Percentiles rank a stretch among this genome's conserved stretches.
Conservation (phyloP, 148 eudicot genomes). For the Rhododendron kiyosumense region DNA sequence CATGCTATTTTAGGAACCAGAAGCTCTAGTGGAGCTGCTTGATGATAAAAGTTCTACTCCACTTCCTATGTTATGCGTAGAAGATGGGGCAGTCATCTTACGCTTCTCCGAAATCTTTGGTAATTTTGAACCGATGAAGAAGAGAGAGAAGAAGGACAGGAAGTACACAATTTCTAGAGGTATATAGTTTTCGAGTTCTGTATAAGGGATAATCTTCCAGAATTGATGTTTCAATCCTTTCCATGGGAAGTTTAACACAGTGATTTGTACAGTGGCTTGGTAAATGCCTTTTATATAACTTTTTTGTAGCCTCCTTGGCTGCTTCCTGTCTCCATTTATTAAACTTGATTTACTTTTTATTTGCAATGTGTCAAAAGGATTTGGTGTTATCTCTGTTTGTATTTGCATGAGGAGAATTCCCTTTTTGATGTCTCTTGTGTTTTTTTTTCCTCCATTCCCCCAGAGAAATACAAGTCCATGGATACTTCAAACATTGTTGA, state of each 20-base stretch:
- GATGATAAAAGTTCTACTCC: constrained; percentile 34
- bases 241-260: not conserved
- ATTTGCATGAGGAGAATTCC: not conserved
- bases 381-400: not conserved
- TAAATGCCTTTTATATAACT: not conserved
- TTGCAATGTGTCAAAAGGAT: not conserved
- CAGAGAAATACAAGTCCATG: constrained; percentile 67
- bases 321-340: not conserved
- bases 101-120: constrained; percentile 97
- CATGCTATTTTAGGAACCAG: constrained; percentile 39
- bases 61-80: constrained; percentile 71
- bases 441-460: not conserved
- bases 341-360: not conserved
- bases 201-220: not conserved
- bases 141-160: constrained; percentile 54
- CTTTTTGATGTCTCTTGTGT: not conserved
- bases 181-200: constrained; percentile 12
- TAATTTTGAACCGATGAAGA: constrained; percentile 58
- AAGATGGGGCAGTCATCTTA: constrained; percentile 73
- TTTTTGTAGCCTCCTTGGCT: not conserved
- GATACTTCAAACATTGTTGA: constrained; percentile 53
- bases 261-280: not conserved
- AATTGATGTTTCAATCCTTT: not conserved
- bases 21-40: constrained; percentile 26
- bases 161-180: constrained; percentile 61